Evolutionary conservation across 2,329 filamentous ascomycete genomes (phyloP), one percentile per base, ranked within the genome.

Genomic region (Stachybotrys elegans): DNA sequence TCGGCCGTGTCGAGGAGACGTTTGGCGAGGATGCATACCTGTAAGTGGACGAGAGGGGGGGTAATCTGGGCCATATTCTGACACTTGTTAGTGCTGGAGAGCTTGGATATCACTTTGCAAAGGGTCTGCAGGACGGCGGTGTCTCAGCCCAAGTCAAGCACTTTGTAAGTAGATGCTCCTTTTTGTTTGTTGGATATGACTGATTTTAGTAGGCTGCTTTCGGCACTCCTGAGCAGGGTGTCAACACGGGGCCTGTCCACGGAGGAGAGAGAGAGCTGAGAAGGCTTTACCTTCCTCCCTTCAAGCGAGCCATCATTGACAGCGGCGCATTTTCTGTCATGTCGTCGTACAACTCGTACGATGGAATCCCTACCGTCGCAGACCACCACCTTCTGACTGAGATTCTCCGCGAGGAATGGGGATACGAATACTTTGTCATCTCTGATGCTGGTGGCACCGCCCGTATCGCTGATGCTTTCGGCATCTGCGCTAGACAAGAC

Each of bases 61-160:
- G n/a, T n/a, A n/a, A n/a, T n/a, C n/a, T n/a, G n/a, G n/a, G n/a
- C n/a, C n/a, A 7, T 8, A 17, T 16, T 34, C 31, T 34, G 2
- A 8, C 12, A 17, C 14, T 11, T 1, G 17, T 29, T 19, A 70
- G 65, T 32, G 63, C 81, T 3, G 85, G 84, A 4, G 83, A 88
- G 57, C 74, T 86, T 45, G 81, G 77, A 2, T 81, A 86, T 52
- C 68, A 72, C 22, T 75, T 68, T 42, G 69, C 71, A 48, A 71
- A 69, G 49, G 72, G 84, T 19, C 67, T 88, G 3, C 83, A 89
- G 59, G 73, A 72, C 12, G 69, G 72, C 25, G 81, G 81, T 35
- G 84, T 88, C 5, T 81, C 79, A 20, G 79, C 85, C 14, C 88
- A 80, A 62, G 81, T 89, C 38, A 90, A 89, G 67, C 86, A 90